Evolutionary conservation across 441 rosid species (phyloP), one percentile per base, ranked within the genome.

Genomic region (Gossypium davidsonii): DNA sequence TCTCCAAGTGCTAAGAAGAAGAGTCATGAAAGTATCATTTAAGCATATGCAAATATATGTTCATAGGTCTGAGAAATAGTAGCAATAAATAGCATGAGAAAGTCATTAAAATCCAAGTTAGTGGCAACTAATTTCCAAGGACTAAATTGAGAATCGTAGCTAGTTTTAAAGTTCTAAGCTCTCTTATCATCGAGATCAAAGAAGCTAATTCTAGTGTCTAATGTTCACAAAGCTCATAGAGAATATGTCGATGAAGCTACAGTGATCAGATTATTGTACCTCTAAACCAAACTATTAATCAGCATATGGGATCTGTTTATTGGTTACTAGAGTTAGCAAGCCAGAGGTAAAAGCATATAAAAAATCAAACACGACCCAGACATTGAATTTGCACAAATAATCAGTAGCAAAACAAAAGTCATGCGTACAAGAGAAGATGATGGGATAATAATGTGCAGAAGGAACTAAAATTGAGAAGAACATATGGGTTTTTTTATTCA

Each of bases 401-500:
- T 39, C 48, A 23, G 65, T 72, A 62, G 71, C 64, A 12, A 44
- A 44, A 10, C 14, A 44, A 44, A 44, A 31, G 34, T 31, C 34
- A 31, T 4, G 6, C 3, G 49, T 12, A 44, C 14, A 10, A 44
- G 66, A 70, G 69, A 48, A 49, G 56, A 18, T 15, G 42, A 12
- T 3, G 7, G 20, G 44, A 15, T 4, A 10, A 26, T 23, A 52
- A 42, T 8, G 25, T 14, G 31, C 63, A 66, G 51, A 56, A 59
- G 61, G 48, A 74, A 63, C n/a, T 8, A 25, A 53, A 31, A 66
- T 25, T 34, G 58, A 62, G 65, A 67, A 68, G 77, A 83, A 65
- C 78, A 70, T 70, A 75, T 67, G 82, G 85, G 84, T 77, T 74
- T 84, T 28, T 85, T 87, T 87, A 84, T 87, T 83, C 88, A 87